Evolutionary conservation across 305 asterid genomes (phyloP).

Genomic region (Fraxinus sp.): DNA sequence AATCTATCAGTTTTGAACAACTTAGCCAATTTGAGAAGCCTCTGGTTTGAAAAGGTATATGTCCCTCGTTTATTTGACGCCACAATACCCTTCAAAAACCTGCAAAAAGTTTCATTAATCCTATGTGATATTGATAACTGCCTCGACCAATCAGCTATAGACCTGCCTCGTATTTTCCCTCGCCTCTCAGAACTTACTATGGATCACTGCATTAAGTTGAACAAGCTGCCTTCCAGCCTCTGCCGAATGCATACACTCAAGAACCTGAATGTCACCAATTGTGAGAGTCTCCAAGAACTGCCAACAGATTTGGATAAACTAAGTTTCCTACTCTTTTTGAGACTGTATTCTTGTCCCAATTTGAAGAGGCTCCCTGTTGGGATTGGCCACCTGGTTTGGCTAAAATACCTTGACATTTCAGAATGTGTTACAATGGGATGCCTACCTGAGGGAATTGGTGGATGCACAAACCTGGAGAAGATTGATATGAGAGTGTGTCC

Average conservation of each 20-base stretch:
- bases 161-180: conserved; percentile 68
- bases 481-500: conserved; percentile 89
- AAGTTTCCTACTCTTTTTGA: conserved; percentile 43
- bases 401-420: conserved; percentile 70
- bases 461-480: conserved; percentile 62
- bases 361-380: conserved; percentile 52
- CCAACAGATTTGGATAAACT: conserved; percentile 59
- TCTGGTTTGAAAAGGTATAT: conserved; percentile 73
- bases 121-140: conserved; percentile 59
- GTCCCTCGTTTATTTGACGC: conserved; percentile 64
- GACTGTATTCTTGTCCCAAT: conserved; percentile 74
- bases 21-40: conserved; percentile 71
- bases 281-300: conserved; percentile 67
- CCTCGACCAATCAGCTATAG: conserved; percentile 40
- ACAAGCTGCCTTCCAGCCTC: conserved; percentile 53
- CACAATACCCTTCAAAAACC: conserved; percentile 51
- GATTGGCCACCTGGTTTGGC: conserved; percentile 43
- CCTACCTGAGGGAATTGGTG: conserved; percentile 65
- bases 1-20: conserved; percentile 60
- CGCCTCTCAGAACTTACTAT: conserved; percentile 69
- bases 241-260: conserved; percentile 56
- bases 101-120: conserved; percentile 60
- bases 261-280: conserved; percentile 77
- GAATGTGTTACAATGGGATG: conserved; percentile 66
- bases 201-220: conserved; percentile 84